Base-by-base conservation (phyloP, 306 rosid genomes). In the Glycine latifolia region DNA sequence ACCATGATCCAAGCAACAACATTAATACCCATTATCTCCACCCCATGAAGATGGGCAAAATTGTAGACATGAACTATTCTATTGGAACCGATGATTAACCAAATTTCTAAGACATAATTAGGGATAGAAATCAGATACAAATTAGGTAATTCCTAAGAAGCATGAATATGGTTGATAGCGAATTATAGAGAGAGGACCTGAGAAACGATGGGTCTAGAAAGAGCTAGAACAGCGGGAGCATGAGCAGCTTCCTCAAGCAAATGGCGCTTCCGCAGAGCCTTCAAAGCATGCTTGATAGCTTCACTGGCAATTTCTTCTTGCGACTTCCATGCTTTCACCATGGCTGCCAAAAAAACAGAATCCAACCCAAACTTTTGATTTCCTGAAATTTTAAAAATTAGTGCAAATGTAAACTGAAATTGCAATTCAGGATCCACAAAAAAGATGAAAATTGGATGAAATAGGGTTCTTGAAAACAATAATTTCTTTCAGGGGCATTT, bases 201-300 rank as follows among this genome's bases (percentile, higher is more conserved):
- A 67, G 88, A 86, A 69, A 33, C 79, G 55, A 96, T 78, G 3
- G 99, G 98, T 76, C 87, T 85, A 13, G 92, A 89, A 59, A 96
- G 93, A 49, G 99, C 98, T 35, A 81, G 81, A 70, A 89, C 73
- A 53, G 97, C 94, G 2, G 98, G 98, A 85, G 88, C 89, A 87
- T 96, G 99, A 81, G 99, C 99, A 2, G 94, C 97, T 96, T 96
- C 99, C 87, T 96, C 99, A 10, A 86, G 75, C 81, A 93, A 88
- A 90, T 96, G 99, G 76, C 99, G 97, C 74, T 89, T 89, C 75
- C 93, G 87, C 39, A 93, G 90, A 75, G 98, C 87, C 87, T 86
- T 92, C 84, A 93, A 80, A 33, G 99, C 98, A 78, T 93, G 92
- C 77, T 83, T 86, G 67, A 96, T 93, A 46, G 99, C 97, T 13